Evolutionary conservation across 768 basidiomycete species (phyloP), one percentile per base, ranked within the genome.

Genomic region (Kwoniella shandongensis): DNA sequence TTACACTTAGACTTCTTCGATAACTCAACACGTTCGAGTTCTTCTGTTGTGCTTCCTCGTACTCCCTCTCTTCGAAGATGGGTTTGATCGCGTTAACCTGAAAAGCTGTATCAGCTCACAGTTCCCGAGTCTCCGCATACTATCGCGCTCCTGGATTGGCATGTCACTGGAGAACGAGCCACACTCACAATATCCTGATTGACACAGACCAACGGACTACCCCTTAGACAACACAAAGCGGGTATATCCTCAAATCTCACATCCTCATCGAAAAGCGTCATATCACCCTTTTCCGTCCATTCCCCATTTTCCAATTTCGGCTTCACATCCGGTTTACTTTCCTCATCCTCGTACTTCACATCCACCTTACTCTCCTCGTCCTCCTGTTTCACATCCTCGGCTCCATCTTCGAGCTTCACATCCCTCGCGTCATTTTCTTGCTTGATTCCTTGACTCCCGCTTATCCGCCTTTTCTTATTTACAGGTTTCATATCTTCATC

Each of bases 41-140:
- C 51, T 70, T 73, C 54, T 76, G 73, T 13, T 66, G 51, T 10
- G 51, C 50, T 15, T 69, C 71, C 48, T 76, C 75, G 53, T 58
- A 74, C 47, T 74, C 73, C 25, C 75, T 50, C 35, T 67, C 66
- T 42, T 66, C 58, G 35, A 65, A 72, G 18, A 76, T 74, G 18
- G 75, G 75, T 44, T 69, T 73, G 50, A 76, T 74, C 0, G 75
- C 75, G 51, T 73, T 60, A 44, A 76, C 69, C 75, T 76, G 11
- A 15, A 15, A 29, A 27, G 20, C 23, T 17, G 12, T n/a, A 12
- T 11, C 27, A 22, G 12, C 18, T 8, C 23, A 7, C 32, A 32
- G 20, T 23, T n/a, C n/a, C 30, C 18, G 22, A 26, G 54, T 35
- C 18, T 20, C 10, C 18, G 10, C 32, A 8, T 35, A 17, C 20